Percentiles rank a stretch among this genome's conserved stretches.
Conservation (phyloP, 2,329 filamentous ascomycete genomes). For the Curvularia sp. region DNA sequence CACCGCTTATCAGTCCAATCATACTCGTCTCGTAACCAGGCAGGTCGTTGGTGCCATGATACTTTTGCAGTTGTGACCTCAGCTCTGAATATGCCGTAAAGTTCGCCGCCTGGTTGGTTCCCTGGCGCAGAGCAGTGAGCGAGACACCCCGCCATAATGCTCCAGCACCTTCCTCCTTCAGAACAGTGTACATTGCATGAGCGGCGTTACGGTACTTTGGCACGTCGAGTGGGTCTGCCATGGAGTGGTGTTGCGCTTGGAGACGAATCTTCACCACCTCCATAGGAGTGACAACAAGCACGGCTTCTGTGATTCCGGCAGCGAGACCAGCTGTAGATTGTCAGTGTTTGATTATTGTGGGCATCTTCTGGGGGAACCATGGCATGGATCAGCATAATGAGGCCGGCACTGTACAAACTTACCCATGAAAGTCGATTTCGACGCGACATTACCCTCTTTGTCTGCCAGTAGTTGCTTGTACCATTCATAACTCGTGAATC, state of each 20-base stretch:
- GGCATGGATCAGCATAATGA: neutral
- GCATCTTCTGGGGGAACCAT: neutral
- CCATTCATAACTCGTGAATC: conserved; percentile 95
- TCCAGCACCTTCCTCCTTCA: conserved; percentile 87
- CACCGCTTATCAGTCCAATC: conserved; percentile 89
- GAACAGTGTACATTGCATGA: conserved; percentile 81
- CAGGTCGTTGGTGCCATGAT: conserved; percentile 75
- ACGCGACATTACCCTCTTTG: conserved; percentile 70
- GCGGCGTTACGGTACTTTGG: conserved; percentile 98
- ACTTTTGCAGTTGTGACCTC: conserved; percentile 76
- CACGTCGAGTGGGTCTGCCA: conserved; percentile 94
- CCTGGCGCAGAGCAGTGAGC: conserved; percentile 90
- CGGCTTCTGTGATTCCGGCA: conserved; percentile 94
- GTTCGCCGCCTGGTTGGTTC: conserved; percentile 93
- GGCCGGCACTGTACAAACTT: conserved; percentile 39
- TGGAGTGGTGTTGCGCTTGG: conserved; percentile 96
- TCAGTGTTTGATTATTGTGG: conserved; percentile 20
- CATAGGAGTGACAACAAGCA: conserved; percentile 97
- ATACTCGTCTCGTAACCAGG: conserved; percentile 89
- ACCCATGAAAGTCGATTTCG: conserved; percentile 75
- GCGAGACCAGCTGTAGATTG: conserved; percentile 74
- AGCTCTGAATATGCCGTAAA: conserved; percentile 98
- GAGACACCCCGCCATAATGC: conserved; percentile 93
- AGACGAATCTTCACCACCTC: conserved; percentile 99
- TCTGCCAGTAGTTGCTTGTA: conserved; percentile 87